Evolutionary conservation across 2,329 filamentous ascomycete species (phyloP).

Genomic region (Chalara sp.): DNA sequence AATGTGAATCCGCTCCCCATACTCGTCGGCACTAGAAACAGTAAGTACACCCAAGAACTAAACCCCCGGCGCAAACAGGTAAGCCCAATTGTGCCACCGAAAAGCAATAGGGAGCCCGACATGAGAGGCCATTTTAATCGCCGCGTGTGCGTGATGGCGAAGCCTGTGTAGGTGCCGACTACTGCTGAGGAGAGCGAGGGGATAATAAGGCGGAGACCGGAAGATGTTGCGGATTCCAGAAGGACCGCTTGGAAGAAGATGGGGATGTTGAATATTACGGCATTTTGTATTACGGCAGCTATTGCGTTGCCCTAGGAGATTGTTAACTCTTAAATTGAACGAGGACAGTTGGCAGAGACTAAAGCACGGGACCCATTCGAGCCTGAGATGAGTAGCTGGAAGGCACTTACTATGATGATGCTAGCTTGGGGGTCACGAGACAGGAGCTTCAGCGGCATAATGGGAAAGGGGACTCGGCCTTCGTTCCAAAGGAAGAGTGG

Average conservation of each 20-base stretch:
- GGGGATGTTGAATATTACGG: constrained; percentile 57
- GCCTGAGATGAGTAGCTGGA: too few relatives aligned
- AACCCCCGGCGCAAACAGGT: constrained; percentile 43
- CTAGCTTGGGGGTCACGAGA: constrained; percentile 44
- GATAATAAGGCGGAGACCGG: constrained; percentile 64
- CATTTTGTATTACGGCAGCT: constrained; percentile 44
- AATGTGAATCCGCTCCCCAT: constrained; percentile 59
- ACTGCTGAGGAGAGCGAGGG: constrained; percentile 50
- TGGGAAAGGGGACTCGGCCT: constrained; percentile 42
- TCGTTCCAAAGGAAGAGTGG: constrained; percentile 48
- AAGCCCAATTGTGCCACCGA: constrained; percentile 46
- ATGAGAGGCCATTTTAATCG: constrained; percentile 53
- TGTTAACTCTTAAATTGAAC: too few relatives aligned
- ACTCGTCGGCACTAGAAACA: constrained; percentile 49
- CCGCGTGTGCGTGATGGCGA: constrained; percentile 53
- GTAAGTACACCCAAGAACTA: constrained; percentile 44
- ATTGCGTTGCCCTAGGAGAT: constrained; percentile 38
- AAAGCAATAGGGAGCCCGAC: constrained; percentile 39
- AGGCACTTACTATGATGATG: constrained; percentile 37
- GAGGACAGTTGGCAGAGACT: too few relatives aligned
- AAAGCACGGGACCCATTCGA: too few relatives aligned
- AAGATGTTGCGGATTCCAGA: constrained; percentile 60
- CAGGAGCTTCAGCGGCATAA: constrained; percentile 53
- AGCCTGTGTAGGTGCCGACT: constrained; percentile 51
- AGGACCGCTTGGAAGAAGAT: constrained; percentile 74